Base-by-base conservation (phyloP, 2,329 filamentous ascomycete genomes). In the Lachnellula cervina region DNA sequence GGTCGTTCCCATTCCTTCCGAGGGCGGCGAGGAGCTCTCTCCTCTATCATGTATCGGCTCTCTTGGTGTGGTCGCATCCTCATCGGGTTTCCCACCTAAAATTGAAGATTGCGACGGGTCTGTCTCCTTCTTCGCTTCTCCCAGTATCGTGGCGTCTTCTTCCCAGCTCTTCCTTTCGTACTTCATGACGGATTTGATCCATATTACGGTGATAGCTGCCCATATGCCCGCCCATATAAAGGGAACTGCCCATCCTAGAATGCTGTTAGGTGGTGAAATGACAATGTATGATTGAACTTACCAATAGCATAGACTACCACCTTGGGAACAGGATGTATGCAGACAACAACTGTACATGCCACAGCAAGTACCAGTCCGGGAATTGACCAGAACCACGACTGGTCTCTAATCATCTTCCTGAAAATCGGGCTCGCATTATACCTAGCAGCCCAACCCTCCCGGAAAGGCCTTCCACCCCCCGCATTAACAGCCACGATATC, bases 401-500 rank as follows among this genome's bases (percentile, higher is more conserved):
- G 70, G 9, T 69, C 62, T 56, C 71, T 66, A 8, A 76, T 64
- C 73, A 76, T 75, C 34, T 70, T 65, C 35, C 68, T 69, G 58
- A 76, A 76, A 4, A 73, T 68, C 8, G 72, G 72, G 57, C 72
- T 74, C 5, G 73, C 73, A 52, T 70, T 67, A 58, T 75, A 76
- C 21, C 74, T 67, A 8, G 73, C 74, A 21, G 73, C 70, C 25
- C 74, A 64, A 9, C 73, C 73, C 52, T 76, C 73, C 44, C 74
- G 70, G 45, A 71, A 76, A 0, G 73, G 75, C 55, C 77, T 74
- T 1, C 80, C 80, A 9, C 81, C 84, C 3, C 77, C 79, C 19
- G 82, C 84, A 64, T 88, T 86, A 42, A 88, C 85, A 4, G 82
- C 83, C 14, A 86, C 78, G 23, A 87, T 77, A 63, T 88, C 85